phyloP scores from a whole-genome alignment of 306 rosid species.

The Coriaria nepalensis region DNA sequence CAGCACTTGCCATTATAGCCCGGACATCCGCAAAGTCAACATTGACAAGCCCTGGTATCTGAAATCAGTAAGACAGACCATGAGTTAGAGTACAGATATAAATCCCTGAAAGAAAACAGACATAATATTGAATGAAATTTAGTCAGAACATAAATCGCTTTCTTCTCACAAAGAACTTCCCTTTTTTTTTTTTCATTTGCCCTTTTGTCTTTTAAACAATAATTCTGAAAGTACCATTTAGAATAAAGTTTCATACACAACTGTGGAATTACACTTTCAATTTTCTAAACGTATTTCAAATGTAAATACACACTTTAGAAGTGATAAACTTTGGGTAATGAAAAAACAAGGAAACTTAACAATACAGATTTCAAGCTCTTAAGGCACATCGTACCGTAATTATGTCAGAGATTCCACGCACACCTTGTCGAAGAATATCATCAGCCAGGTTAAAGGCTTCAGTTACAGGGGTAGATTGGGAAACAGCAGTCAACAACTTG shows the following conservation, averaged over 20 bases:
- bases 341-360: too few species aligned
- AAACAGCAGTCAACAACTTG: constrained; percentile 89
- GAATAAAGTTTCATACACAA: too few species aligned
- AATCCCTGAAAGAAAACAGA: neutral
- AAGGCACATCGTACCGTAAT: constrained; percentile 52
- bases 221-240: too few species aligned
- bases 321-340: too few species aligned
- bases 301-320: too few species aligned
- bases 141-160: neutral
- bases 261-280: too few species aligned
- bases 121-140: neutral
- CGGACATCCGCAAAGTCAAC: constrained; percentile 95
- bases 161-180: too few species aligned
- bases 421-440: constrained; percentile 98
- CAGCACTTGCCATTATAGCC: constrained; percentile 93
- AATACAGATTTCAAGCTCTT: too few species aligned
- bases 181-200: too few species aligned
- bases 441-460: constrained; percentile 98
- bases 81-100: constrained; percentile 10
- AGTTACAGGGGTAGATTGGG: constrained; percentile 92
- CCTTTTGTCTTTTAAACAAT: too few species aligned
- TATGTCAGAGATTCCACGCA: constrained; percentile 97
- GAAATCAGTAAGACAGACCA: constrained; percentile 22
- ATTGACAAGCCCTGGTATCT: constrained; percentile 88
- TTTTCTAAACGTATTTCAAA: too few species aligned